Evolutionary conservation across 2,329 filamentous ascomycete species (phyloP).

Genomic region (Alternaria atra): DNA sequence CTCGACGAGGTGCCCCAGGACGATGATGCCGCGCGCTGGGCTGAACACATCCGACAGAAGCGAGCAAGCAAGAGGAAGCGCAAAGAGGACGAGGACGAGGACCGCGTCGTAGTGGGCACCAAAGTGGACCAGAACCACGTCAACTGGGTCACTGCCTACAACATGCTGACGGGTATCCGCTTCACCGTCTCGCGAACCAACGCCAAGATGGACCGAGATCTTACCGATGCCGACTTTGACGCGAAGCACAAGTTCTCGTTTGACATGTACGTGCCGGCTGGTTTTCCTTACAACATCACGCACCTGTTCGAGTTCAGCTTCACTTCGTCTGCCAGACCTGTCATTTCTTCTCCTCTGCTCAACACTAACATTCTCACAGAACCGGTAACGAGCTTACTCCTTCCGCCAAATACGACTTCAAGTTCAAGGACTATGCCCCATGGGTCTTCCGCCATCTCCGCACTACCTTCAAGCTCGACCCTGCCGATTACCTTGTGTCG

Average conservation of each 20-base stretch:
- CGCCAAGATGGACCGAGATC: slow-evolving; percentile 89
- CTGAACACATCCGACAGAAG: slow-evolving; percentile 91
- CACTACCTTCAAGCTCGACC: slow-evolving; percentile 86
- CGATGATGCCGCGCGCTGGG: slow-evolving; percentile 90
- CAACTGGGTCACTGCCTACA: slow-evolving; percentile 98
- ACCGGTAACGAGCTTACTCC: slow-evolving; percentile 97
- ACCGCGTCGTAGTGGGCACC: slow-evolving; percentile 88
- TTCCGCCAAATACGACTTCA: slow-evolving; percentile 99
- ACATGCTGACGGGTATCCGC: slow-evolving; percentile 98
- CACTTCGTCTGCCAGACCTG: slow-evolving; percentile 22
- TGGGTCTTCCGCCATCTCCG: slow-evolving; percentile 98
- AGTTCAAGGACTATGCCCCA: slow-evolving; percentile 99
- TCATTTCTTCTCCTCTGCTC: background rate
- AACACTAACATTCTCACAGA: slow-evolving; percentile 59
- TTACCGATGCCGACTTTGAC: slow-evolving; percentile 92
- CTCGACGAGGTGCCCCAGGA: slow-evolving; percentile 86
- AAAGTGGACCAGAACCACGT: slow-evolving; percentile 98
- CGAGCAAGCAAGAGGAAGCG: slow-evolving; percentile 84
- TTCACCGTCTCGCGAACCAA: slow-evolving; percentile 97
- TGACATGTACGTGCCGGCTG: slow-evolving; percentile 76
- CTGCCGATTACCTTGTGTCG: slow-evolving; percentile 97
- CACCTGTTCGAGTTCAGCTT: slow-evolving; percentile 24
- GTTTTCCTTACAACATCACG: slow-evolving; percentile 27
- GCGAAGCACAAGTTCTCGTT: slow-evolving; percentile 98
- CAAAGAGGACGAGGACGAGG: slow-evolving; percentile 90